Evolutionary conservation across 2,329 filamentous ascomycete species (phyloP).

Genomic region (Metarhizium brunneum): DNA sequence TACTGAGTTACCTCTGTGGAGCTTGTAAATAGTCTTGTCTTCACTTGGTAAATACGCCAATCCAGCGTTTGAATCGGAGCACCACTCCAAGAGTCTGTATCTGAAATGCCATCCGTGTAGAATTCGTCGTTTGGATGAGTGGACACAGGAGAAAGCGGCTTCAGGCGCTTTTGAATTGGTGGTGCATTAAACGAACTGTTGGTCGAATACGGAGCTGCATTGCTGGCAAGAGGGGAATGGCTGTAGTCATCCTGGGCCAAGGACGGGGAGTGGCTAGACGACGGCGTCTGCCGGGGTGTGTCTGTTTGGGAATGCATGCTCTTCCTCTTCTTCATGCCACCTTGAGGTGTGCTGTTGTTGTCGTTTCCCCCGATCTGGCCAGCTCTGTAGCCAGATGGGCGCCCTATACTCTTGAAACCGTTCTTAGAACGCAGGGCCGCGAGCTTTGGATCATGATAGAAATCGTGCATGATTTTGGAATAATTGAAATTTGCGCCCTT

Average conservation of each 20-base stretch:
- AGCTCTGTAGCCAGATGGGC: conserved; percentile 39
- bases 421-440: conserved; percentile 38
- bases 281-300: conserved; percentile 19
- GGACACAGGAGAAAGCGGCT: conserved; percentile 12
- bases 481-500: conserved; percentile 41
- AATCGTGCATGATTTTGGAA: conserved; percentile 39
- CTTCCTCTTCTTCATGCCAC: conserved; percentile 23
- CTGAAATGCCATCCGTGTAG: conserved; percentile 38
- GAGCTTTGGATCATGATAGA: conserved; percentile 48
- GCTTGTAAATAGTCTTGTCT: conserved; percentile 36
- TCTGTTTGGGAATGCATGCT: conserved; percentile 18
- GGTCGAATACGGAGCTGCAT: neutral
- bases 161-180: conserved; percentile 16
- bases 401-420: conserved; percentile 48
- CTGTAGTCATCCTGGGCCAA: conserved; percentile 8
- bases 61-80: conserved; percentile 36
- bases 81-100: conserved; percentile 39
- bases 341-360: conserved; percentile 12
- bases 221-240: conserved; percentile 2
- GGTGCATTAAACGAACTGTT: conserved; percentile 6
- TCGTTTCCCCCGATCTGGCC: conserved; percentile 7
- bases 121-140: conserved; percentile 25
- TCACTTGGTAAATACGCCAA: conserved; percentile 44
- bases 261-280: conserved; percentile 18
- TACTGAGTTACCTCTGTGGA: conserved; percentile 42